Percentiles rank a stretch among this genome's conserved stretches.
Conservation (phyloP, 352 stramenopile species). For the Phytophthora idaei region DNA sequence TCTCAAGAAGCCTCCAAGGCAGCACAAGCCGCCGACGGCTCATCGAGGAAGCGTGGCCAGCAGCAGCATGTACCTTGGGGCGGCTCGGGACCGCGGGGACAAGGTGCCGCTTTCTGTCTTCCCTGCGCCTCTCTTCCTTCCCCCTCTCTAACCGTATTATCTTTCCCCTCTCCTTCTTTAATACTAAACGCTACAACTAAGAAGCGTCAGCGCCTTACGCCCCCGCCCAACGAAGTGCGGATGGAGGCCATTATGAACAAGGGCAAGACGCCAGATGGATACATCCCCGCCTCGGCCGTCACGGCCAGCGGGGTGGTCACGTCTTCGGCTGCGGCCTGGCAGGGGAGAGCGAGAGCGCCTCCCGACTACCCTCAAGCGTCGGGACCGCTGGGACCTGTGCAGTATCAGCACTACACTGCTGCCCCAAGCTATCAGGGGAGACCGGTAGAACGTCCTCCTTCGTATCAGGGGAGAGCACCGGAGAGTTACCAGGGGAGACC, state of each 20-base stretch:
- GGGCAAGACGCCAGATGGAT: slow-evolving; percentile 40
- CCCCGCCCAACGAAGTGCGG: slow-evolving; percentile 67
- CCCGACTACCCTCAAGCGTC: slow-evolving; percentile 2
- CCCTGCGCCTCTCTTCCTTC: neutral
- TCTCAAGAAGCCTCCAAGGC: slow-evolving; percentile 16
- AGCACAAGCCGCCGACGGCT: slow-evolving; percentile 19
- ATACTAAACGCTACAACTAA: neutral
- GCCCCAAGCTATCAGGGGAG: slow-evolving; percentile 16
- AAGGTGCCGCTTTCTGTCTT: slow-evolving; percentile 25
- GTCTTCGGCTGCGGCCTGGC: slow-evolving; percentile 14
- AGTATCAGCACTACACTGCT: slow-evolving; percentile 20
- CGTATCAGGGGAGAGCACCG: slow-evolving; percentile 15
- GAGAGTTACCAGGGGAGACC: slow-evolving; percentile 12
- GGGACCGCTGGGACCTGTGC: slow-evolving; percentile 1
- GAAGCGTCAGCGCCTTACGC: slow-evolving; percentile 39
- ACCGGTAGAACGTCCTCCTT: slow-evolving; percentile 11
- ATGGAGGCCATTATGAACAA: slow-evolving; percentile 81
- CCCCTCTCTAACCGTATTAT: slow-evolving; percentile 5
- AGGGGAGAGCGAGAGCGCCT: slow-evolving; percentile 8
- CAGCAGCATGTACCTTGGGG: slow-evolving; percentile 38
- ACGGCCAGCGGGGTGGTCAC: neutral
- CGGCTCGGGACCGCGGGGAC: slow-evolving; percentile 27
- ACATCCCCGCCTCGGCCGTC: slow-evolving; percentile 6
- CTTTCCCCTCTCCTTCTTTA: neutral
- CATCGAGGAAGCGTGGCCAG: slow-evolving; percentile 14